Evolutionary conservation across 306 rosid species (phyloP), one percentile per base, ranked within the genome.

Genomic region (Dryas octopetala): DNA sequence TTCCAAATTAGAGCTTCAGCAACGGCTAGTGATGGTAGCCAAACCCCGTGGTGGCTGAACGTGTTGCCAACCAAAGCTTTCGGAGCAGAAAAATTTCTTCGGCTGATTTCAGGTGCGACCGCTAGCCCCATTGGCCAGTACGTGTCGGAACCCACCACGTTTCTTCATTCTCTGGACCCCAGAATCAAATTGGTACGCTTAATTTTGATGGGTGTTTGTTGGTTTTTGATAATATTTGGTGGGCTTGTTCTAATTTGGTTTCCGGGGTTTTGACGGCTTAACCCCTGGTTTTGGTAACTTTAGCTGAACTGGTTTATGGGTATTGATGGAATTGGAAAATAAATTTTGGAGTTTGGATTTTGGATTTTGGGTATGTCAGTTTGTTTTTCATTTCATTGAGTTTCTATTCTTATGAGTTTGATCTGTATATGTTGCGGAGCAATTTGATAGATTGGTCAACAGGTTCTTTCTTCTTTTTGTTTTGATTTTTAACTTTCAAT

Each of bases 41-140:
- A 61, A 72, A 13, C 90, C 28, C 41, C 77, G 70, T 85, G 83
- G 62, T 94, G 97, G 96, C 75, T 81, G 40, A 83, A 81, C 79
- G 85, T 92, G 91, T 7, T 94, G 5, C 96, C 97, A n/a, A 26
- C 77, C 2, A 82, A 88, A 60, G 87, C 85, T 70, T 66, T 91
- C n/a, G 88, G 96, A 3, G 95, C 96, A 28, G 96, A 94, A 43
- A 91, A 91, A 66, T 84, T 94, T 78, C 83, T 94, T 54, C 84
- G 91, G 65, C 73, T 88, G 84, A 88, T 90, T 79, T 83, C 96
- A 4, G 89, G 96, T 9, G 98, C 98, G 59, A 94, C 98, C 5
- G 86, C 97, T 44, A 94, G 98, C 55, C 98, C 98, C 60, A 90
- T 94, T 84, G 82, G 90, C 66, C 98, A 91, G 88, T 91, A 88